Evolutionary conservation across 306 rosid genomes (phyloP).

Genomic region (Cucurbita moschata): DNA sequence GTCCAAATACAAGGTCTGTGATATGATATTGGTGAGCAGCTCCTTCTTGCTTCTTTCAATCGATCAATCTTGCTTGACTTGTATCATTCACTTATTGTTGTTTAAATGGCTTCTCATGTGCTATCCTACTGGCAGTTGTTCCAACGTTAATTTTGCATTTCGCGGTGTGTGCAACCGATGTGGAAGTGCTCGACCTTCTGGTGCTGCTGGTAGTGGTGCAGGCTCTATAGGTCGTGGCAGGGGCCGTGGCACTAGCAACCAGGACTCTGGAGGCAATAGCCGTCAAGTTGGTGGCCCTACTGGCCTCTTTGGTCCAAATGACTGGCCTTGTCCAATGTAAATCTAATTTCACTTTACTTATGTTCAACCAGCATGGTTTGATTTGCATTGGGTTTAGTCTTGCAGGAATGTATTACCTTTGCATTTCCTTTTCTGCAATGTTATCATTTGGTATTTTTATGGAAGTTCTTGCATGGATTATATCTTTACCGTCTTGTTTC

Average conservation of each 20-base stretch:
- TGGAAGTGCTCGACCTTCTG: slow-evolving; percentile 94
- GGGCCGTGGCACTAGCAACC: slow-evolving; percentile 59
- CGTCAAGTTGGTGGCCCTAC: slow-evolving; percentile 44
- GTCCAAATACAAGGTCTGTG: slow-evolving; percentile 99
- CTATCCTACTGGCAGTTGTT: slow-evolving; percentile 49
- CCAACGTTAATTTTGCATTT: slow-evolving; percentile 93
- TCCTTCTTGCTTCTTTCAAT: slow-evolving; percentile 55
- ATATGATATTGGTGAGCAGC: slow-evolving; percentile 99
- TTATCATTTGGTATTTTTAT: background rate
- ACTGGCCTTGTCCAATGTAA: slow-evolving; percentile 98
- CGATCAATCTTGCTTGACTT: background rate
- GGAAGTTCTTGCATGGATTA: background rate
- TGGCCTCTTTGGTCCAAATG: slow-evolving; percentile 97
- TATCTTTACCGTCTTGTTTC: background rate
- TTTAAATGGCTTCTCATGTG: slow-evolving; percentile 21
- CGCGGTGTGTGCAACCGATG: slow-evolving; percentile 99
- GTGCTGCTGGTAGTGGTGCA: slow-evolving; percentile 52
- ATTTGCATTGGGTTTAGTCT: background rate
- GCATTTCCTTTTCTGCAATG: background rate
- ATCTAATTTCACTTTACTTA: slow-evolving; percentile 1
- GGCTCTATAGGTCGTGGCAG: slow-evolving; percentile 86
- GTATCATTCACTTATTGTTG: background rate
- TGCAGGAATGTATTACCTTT: background rate
- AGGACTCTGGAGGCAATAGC: slow-evolving; percentile 52
- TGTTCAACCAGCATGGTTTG: background rate